phyloP scores from a whole-genome alignment of 2,329 filamentous ascomycete species.

The Neofusicoccum parvum region DNA sequence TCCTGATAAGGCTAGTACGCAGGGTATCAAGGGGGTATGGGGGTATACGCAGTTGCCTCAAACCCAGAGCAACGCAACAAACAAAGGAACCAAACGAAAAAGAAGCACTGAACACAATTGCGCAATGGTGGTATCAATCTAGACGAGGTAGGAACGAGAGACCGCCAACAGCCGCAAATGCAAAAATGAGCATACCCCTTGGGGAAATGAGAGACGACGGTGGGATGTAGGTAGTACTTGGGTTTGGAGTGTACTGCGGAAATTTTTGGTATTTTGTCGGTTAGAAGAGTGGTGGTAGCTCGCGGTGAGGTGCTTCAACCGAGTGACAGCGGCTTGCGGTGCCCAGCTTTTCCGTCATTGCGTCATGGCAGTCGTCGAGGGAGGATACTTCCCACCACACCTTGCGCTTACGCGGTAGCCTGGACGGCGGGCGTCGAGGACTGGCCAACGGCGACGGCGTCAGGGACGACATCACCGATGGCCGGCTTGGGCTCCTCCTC shows the following conservation, averaged over 20 bases:
- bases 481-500: slow-evolving; percentile 32
- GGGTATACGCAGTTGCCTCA: slow-evolving; percentile 25
- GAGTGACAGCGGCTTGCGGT: slow-evolving; percentile 40
- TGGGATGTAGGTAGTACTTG: slow-evolving; percentile 26
- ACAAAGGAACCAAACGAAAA: slow-evolving; percentile 26
- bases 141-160: slow-evolving; percentile 21
- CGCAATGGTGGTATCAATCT: slow-evolving; percentile 22
- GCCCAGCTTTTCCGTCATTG: slow-evolving; percentile 48
- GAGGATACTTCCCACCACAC: slow-evolving; percentile 43
- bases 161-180: slow-evolving; percentile 37
- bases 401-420: slow-evolving; percentile 47
- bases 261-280: slow-evolving; percentile 30
- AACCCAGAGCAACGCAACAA: slow-evolving; percentile 37
- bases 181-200: slow-evolving; percentile 37
- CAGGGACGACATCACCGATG: slow-evolving; percentile 43
- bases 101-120: slow-evolving; percentile 27
- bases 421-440: slow-evolving; percentile 43
- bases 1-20: slow-evolving; percentile 23
- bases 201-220: slow-evolving; percentile 31
- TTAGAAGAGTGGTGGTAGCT: slow-evolving; percentile 35
- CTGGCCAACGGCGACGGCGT: slow-evolving; percentile 43
- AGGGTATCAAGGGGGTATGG: slow-evolving; percentile 23
- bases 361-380: slow-evolving; percentile 43
- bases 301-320: slow-evolving; percentile 37
- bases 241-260: slow-evolving; percentile 32